Evolutionary conservation across 768 basidiomycete species (phyloP).

Genomic region (Pisolithus microcarpus): DNA sequence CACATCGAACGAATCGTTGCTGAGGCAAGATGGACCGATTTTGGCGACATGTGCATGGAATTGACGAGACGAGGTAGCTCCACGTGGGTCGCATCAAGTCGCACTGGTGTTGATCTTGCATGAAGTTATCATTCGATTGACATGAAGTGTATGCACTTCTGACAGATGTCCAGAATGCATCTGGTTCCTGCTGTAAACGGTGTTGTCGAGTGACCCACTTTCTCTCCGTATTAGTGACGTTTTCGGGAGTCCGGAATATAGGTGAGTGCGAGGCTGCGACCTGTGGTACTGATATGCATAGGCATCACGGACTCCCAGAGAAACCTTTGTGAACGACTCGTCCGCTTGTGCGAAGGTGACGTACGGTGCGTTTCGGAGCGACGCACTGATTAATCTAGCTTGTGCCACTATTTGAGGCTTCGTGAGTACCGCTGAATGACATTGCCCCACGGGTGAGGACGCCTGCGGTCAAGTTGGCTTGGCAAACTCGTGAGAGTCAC

Average conservation of each 20-base stretch:
- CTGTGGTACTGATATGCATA: slow-evolving; percentile 47
- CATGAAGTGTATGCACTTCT: slow-evolving; percentile 52
- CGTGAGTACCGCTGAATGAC: too few relatives aligned
- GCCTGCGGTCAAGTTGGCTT: too few relatives aligned
- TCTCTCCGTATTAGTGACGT: slow-evolving; percentile 1
- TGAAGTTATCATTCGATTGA: slow-evolving; percentile 60
- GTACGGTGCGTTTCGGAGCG: too few relatives aligned
- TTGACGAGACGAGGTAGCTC: slow-evolving; percentile 33
- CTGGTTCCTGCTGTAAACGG: slow-evolving; percentile 14
- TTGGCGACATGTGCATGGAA: background rate
- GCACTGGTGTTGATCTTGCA: slow-evolving; percentile 56
- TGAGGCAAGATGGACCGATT: slow-evolving; percentile 21
- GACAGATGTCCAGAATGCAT: slow-evolving; percentile 13
- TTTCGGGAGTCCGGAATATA: slow-evolving; percentile 18
- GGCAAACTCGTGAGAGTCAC: too few relatives aligned
- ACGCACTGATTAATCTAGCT: too few relatives aligned
- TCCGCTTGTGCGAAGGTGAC: too few relatives aligned
- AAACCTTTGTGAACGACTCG: too few relatives aligned
- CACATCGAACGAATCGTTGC: slow-evolving; percentile 35
- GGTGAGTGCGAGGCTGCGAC: slow-evolving; percentile 18
- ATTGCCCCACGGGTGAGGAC: too few relatives aligned
- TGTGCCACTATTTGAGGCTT: too few relatives aligned
- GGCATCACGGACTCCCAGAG: slow-evolving; percentile 16
- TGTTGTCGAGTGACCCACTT: background rate
- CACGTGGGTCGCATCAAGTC: slow-evolving; percentile 50